Evolutionary conservation across 2,329 filamentous ascomycete genomes (phyloP).

Genomic region (Venturiaceae sp.): DNA sequence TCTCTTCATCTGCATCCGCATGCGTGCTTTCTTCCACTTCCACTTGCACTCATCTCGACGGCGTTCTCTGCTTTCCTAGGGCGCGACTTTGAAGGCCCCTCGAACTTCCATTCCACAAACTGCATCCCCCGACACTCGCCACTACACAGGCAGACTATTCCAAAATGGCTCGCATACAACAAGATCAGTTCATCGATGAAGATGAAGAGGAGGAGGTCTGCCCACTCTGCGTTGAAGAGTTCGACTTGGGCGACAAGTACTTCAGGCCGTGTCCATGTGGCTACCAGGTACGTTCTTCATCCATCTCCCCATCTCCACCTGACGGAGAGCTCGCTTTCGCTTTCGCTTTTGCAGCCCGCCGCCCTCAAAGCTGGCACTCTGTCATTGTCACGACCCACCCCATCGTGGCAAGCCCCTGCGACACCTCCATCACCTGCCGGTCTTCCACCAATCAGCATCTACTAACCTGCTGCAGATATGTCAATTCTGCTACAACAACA

Average conservation of each 20-base stretch:
- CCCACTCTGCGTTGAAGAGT: slow-evolving; percentile 96
- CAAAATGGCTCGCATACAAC: slow-evolving; percentile 36
- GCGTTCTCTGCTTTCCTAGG: background rate
- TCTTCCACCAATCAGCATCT: background rate
- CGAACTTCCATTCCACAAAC: slow-evolving; percentile 1
- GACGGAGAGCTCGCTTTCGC: background rate
- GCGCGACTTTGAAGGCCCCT: background rate
- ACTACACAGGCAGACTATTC: slow-evolving; percentile 12
- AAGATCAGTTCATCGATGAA: slow-evolving; percentile 45
- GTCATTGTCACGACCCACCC: background rate
- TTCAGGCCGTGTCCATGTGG: slow-evolving; percentile 96
- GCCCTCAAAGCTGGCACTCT: background rate
- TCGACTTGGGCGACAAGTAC: slow-evolving; percentile 94
- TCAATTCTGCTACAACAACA: slow-evolving; percentile 99
- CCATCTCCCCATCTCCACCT: background rate
- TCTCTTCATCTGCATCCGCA: background rate
- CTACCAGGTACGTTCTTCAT: slow-evolving; percentile 66
- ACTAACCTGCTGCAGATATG: slow-evolving; percentile 58
- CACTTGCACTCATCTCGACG: background rate
- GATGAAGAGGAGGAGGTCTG: slow-evolving; percentile 50
- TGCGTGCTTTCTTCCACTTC: background rate
- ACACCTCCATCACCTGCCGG: background rate
- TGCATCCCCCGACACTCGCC: slow-evolving; percentile 13
- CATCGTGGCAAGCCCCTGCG: background rate
- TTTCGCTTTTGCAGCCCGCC: slow-evolving; percentile 4